Evolutionary conservation across 495 filamentous ascomycete genomes (phyloP), one percentile per base, ranked within the genome.

Genomic region (Staphylotrichum longicolle): DNA sequence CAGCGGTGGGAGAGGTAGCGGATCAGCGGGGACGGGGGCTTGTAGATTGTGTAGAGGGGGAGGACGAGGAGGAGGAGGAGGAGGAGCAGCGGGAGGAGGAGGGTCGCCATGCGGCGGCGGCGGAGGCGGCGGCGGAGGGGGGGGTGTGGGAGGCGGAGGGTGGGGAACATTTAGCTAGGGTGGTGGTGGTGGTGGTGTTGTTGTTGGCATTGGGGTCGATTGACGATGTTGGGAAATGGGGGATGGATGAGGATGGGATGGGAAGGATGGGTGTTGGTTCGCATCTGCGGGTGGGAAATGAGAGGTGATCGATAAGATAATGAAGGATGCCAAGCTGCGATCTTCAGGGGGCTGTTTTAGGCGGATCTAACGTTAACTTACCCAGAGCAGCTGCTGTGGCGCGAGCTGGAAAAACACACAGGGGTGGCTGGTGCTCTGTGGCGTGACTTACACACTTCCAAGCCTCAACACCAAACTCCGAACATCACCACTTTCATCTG

Each of bases 11-110:
- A 80, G 61, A 91, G 82, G 73, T 86, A 87, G 42, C 75, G 72
- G 69, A 96, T 85, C 9, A 95, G 69, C 7, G 82, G 65, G 9
- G 60, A 62, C 0, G 91, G 91, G 0, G 91, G 91, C 67, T 90
- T 89, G 80, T 96, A 95, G 14, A 85, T 66, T 68, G 85, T 83
- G 65, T 79, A 82, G 66, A 92, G 74, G 10, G 88, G 86, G 12
- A 74, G 46, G 46, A 79, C 4, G 10, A 86, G 60, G 15, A 87
- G 55, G 40, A 80, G 64, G 64, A 77, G 61, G 27, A 86, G 60
- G 57, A 78, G 63, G 27, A 85, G 59, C 56, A 80, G 65, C 55
- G 80, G 42, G 44, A 75, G 57, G 59, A 86, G 63, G 64, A 90
- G 83, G 53, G 81, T 79, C 34, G 76, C 68, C 72, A 86, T 77